phyloP scores from a whole-genome alignment of 2,329 filamentous ascomycete genomes.

The Lithohypha guttulata region DNA sequence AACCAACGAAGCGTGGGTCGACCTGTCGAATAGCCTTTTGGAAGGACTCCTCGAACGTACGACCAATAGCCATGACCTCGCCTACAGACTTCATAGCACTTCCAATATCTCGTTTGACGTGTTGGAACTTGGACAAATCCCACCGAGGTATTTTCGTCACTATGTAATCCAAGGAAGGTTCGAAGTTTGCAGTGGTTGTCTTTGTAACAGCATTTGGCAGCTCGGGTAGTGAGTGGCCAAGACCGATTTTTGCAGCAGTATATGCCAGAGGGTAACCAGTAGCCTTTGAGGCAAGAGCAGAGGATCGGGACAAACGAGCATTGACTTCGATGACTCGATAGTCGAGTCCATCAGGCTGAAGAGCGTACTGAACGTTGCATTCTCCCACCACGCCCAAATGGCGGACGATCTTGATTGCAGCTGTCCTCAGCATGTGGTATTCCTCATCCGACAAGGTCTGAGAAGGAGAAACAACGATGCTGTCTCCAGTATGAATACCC shows the following conservation, averaged over 20 bases:
- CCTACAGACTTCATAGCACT: conserved; percentile 98
- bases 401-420: conserved; percentile 95
- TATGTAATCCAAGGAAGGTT: conserved; percentile 93
- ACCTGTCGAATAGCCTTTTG: conserved; percentile 98
- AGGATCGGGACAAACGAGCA: conserved; percentile 93
- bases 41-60: conserved; percentile 97
- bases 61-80: conserved; percentile 97
- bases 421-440: conserved; percentile 97
- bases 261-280: conserved; percentile 96
- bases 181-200: conserved; percentile 97
- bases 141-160: conserved; percentile 98
- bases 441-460: conserved; percentile 97
- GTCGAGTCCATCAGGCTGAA: conserved; percentile 92
- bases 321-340: conserved; percentile 99
- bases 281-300: conserved; percentile 91
- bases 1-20: conserved; percentile 80
- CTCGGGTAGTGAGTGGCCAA: conserved; percentile 89
- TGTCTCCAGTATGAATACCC: conserved; percentile 96
- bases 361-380: conserved; percentile 96
- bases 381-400: conserved; percentile 96
- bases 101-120: conserved; percentile 94
- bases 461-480: conserved; percentile 92
- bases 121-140: conserved; percentile 98
- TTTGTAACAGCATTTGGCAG: conserved; percentile 96
- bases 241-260: conserved; percentile 94